These are phyloP conservation scores for Stromatinia cepivora DNA, from an alignment of 2,329 filamentous ascomycete species.

Conservation along the genomic window DNA sequence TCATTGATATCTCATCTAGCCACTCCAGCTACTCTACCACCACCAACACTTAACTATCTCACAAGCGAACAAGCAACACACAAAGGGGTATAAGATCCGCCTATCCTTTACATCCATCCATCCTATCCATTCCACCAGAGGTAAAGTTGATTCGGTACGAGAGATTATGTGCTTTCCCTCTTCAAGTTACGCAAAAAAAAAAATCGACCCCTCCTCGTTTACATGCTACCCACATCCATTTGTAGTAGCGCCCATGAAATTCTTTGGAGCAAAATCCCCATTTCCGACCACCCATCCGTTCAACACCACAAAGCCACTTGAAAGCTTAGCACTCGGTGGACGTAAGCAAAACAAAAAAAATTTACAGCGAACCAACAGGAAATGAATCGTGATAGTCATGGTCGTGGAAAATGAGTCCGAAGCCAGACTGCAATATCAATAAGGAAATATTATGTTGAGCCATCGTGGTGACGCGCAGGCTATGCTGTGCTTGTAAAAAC, in stretches of 20 bases:
- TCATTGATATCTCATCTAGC: constrained; percentile 14
- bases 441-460: constrained; percentile 15
- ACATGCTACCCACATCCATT: neutral
- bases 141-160: neutral
- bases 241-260: neutral
- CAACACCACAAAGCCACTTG: constrained; percentile 9
- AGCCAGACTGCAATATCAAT: constrained; percentile 2
- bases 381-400: constrained; percentile 21
- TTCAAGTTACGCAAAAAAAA: neutral
- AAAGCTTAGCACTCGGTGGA: neutral
- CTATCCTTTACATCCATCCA: constrained; percentile 6
- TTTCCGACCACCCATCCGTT: neutral
- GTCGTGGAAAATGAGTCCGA: constrained; percentile 16
- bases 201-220: neutral
- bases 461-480: constrained; percentile 15
- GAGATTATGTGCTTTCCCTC: neutral
- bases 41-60: neutral
- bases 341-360: constrained; percentile 5
- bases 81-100: constrained; percentile 14
- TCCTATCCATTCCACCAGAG: neutral
- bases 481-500: neutral
- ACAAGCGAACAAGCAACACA: constrained; percentile 3
- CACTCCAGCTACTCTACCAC: neutral
- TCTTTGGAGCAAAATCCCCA: neutral
- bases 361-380: constrained; percentile 13